A percentile compares a stretch with the other conserved stretches of the same genome.
These are phyloP conservation scores for Saccharomyces uvarum DNA, from an alignment of 1,139 yeast genomes.

Conservation along the genomic window DNA sequence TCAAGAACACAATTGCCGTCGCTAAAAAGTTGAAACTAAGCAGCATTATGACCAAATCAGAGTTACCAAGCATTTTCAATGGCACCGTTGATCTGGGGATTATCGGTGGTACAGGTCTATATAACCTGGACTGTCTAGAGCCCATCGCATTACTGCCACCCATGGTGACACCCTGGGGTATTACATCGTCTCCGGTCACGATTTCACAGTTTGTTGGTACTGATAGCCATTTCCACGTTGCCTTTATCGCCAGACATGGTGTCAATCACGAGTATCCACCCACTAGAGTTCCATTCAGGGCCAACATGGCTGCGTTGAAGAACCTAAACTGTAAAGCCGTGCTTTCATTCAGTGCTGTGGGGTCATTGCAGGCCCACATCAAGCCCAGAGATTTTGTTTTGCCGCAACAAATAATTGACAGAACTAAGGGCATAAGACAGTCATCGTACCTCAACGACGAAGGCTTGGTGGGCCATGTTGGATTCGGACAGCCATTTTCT, in stretches of 20 bases:
- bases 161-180: conserved; percentile 92
- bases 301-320: conserved; percentile 93
- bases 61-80: conserved; percentile 34
- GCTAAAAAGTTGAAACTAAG: neutral
- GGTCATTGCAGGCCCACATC: conserved; percentile 83
- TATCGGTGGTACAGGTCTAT: conserved; percentile 97
- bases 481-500: conserved; percentile 96
- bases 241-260: conserved; percentile 94
- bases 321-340: conserved; percentile 78
- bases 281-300: conserved; percentile 83
- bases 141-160: conserved; percentile 80
- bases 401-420: conserved; percentile 91
- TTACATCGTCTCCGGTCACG: conserved; percentile 89
- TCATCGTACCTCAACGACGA: conserved; percentile 76
- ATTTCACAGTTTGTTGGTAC: conserved; percentile 58
- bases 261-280: conserved; percentile 82
- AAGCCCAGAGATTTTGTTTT: conserved; percentile 90
- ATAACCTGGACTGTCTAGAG: conserved; percentile 70
- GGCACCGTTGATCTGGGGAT: conserved; percentile 74
- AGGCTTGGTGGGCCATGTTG: conserved; percentile 95
- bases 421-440: conserved; percentile 91
- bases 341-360: conserved; percentile 92
- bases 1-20: neutral
- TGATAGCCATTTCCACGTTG: conserved; percentile 54
- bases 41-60: conserved; percentile 15